Evolutionary conservation across 1,284 basidiomycete genomes (phyloP).

Genomic region (Cryptococcus sp.): DNA sequence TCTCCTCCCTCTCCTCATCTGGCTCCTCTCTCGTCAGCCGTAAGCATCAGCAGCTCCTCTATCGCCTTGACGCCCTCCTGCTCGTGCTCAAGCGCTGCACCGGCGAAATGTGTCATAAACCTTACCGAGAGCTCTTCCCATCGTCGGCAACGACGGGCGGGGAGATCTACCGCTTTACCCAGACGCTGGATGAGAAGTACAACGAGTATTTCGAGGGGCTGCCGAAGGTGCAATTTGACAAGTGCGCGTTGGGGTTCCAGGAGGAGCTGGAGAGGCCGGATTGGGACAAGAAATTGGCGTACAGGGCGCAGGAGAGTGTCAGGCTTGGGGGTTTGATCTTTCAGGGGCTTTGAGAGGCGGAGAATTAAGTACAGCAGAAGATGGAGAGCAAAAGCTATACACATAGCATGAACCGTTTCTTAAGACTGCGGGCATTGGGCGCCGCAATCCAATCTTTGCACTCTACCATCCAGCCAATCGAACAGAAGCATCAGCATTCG

Average conservation of each 20-base stretch:
- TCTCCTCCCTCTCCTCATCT: slow-evolving; percentile 4
- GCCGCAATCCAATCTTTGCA: too few species aligned
- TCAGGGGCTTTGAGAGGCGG: background rate
- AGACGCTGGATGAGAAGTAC: slow-evolving; percentile 20
- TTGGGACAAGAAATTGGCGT: slow-evolving; percentile 17
- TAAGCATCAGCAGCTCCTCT: slow-evolving; percentile 11
- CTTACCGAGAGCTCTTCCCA: slow-evolving; percentile 33
- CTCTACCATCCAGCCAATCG: too few species aligned
- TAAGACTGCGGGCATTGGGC: too few species aligned
- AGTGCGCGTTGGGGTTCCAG: slow-evolving; percentile 29
- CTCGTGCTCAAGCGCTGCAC: slow-evolving; percentile 43
- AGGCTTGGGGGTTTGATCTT: background rate
- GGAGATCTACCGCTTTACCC: slow-evolving; percentile 14
- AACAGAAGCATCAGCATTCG: too few species aligned
- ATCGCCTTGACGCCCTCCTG: slow-evolving; percentile 38
- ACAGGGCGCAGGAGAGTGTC: background rate
- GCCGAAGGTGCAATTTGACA: slow-evolving; percentile 31
- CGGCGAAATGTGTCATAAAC: slow-evolving; percentile 29
- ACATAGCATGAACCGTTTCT: too few species aligned
- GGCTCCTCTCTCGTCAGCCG: background rate
- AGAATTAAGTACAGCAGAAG: background rate
- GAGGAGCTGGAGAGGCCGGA: slow-evolving; percentile 25
- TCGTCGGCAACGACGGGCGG: slow-evolving; percentile 7
- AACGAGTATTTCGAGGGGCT: slow-evolving; percentile 32
- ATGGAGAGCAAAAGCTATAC: background rate